Base-by-base conservation (phyloP, 495 filamentous ascomycete species). In the Trichocladium uniseriatum region DNA sequence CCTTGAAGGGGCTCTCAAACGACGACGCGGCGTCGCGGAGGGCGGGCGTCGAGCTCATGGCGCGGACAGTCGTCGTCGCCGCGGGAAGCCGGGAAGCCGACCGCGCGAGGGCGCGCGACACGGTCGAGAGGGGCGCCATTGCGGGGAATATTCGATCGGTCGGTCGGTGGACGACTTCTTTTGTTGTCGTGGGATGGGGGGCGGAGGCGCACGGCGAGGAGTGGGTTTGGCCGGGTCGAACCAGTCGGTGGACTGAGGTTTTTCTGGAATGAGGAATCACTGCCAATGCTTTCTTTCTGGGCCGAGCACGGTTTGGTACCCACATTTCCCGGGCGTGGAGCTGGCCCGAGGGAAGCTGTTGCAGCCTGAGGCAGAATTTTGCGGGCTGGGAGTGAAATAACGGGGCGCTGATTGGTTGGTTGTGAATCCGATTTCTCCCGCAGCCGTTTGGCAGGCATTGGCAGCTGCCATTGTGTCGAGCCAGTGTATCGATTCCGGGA, bases 1-100 rank as follows among this genome's bases (percentile, higher is more conserved):
- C 75, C 65, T 79, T 74, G 78, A 84, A 86, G 50, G 79, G 77
- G 57, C 71, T 74, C 46, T 73, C 63, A 56, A 63, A 70, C 47
- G 58, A 62, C 13, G 63, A 61, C 20, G 62, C 57, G 46, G 64
- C 55, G 48, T 57, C 67, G 47, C 53, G 60, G 49, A 65, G 61
- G 48, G 64, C 58, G 11, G 69, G 49, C 13, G 73, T 62, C 11
- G 74, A 71, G 61, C 61, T 71, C 45, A 78, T 55, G 51, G 71
- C 69, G 64, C 74, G 72, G 57, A 65, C 59, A 27, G 66, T 56
- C 29, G 67, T 58, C 15, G 63, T 34, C 4, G 38, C 18, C 27
- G 39, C 16, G 32, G 38, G 60, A 49, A 52, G 56, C 19, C 38
- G 63, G 55, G 53, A 52, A 34, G 69, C 57, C 43, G 69, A 63